Evolutionary conservation across 805 yeast species (phyloP), one percentile per base, ranked within the genome.

Genomic region (Wickerhamiella dianesei): DNA sequence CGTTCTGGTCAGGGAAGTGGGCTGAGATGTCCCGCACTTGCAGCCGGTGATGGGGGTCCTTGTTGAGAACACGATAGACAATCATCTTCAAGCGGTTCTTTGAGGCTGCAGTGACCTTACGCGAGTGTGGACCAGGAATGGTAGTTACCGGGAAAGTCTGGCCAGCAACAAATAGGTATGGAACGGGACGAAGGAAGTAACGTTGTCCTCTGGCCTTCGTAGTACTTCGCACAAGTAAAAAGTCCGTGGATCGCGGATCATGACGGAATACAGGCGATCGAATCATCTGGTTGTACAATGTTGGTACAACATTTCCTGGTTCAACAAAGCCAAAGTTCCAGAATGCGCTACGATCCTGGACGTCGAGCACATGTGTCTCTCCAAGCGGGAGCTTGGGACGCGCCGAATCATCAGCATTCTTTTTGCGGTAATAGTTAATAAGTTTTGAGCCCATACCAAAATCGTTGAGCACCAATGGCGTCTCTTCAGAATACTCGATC

Each of bases 301-400:
- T 84, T 1, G 97, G 97, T 2, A 88, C 96, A 47, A 86, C 77
- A 56, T 82, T 85, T 2, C 98, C 98, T 2, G 87, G 84, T 41
- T 86, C 95, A 5, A 92, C 97, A 66, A 82, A 84, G 1, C 98
- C 98, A 67, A 87, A 92, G 62, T 88, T 92, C 97, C 98, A 92
- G 61, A 92, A 92, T 12, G 98, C 96, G 5, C 95, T 84, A 56
- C 94, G 74, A 64, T 92, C 98, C 60, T 88, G 95, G 1, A 85
- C 84, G n/a, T 96, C 96, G 35, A 92, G 69, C 2, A 92, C 95
- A 64, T 84, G 92, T 0, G 97, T 92, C 61, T 92, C 98, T 41
- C 98, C 98, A 39, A 87, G 72, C 1, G 85, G 75, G 21, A 87
- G 69, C 58, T 88, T 89, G 0, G 97, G 97, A 50, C 97, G 75